Percentiles rank a stretch among this genome's conserved stretches.
These are phyloP conservation scores for Coemansia guatemalensis DNA, from an alignment of 192 early-diverging fungal species.

Conservation along the genomic window DNA sequence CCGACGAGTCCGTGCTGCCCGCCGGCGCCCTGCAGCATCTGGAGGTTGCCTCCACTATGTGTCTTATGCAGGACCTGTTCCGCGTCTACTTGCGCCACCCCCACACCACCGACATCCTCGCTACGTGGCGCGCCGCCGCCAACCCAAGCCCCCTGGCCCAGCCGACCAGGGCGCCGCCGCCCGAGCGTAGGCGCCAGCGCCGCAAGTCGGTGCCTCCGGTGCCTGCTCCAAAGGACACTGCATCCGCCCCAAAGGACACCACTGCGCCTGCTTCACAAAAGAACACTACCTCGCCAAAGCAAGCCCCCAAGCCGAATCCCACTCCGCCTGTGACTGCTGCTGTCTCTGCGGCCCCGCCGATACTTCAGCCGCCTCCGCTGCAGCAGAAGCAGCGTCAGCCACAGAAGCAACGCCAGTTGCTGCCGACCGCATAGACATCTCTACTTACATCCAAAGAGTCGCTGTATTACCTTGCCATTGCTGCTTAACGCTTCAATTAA, in stretches of 20 bases:
- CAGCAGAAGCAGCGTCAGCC: neutral
- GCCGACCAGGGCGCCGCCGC: neutral
- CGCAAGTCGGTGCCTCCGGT: neutral
- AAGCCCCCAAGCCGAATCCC: neutral
- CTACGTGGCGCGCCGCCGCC: constrained; percentile 13
- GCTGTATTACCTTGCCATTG: neutral
- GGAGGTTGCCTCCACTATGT: constrained; percentile 40
- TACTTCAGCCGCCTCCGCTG: neutral
- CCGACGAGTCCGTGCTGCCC: constrained; percentile 46
- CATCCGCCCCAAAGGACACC: neutral
- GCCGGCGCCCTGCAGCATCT: constrained; percentile 33
- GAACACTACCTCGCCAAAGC: constrained; percentile 2
- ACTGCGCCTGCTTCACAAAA: constrained; percentile 10
- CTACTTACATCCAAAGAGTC: too few relatives aligned
- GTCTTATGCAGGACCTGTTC: constrained; percentile 25
- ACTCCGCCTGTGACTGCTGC: neutral
- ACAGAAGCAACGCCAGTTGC: neutral
- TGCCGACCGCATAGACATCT: neutral
- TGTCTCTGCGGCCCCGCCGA: neutral
- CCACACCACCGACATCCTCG: constrained; percentile 1
- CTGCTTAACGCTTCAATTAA: neutral
- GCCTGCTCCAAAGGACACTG: neutral
- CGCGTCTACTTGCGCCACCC: constrained; percentile 13
- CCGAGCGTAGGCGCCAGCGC: constrained; percentile 16
- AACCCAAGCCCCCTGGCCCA: neutral